Base-by-base conservation (phyloP, 1,284 basidiomycete genomes). In the Trichosporon sp. region DNA sequence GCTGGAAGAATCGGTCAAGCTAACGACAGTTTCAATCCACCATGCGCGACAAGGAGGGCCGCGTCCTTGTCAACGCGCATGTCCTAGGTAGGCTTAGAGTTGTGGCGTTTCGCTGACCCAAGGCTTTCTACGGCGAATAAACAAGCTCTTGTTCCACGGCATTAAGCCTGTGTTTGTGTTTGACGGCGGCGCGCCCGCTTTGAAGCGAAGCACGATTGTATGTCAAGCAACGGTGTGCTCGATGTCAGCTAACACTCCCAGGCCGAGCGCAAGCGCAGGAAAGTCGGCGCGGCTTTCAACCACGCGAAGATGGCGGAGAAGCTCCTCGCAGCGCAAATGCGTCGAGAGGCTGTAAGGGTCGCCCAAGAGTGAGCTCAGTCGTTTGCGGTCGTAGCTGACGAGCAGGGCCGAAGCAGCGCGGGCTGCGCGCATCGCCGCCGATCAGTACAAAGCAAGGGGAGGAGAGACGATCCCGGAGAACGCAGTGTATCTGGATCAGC, bases 161-260 rank as follows among this genome's bases (percentile, higher is more conserved):
- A 95, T 98, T 79, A 95, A 92, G 80, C 95, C 95, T 0, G 94
- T 98, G 27, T 98, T 98, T 78, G 94, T 98, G 8, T 98, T 98
- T 78, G 95, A 98, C 82, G 95, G 95, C 35, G 95, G 93, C 29
- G 95, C 95, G 0, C 95, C 95, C 1, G 87, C 85, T 2, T 82
- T 98, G 75, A 98, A 98, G 85, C 87, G 90, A 76, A 86, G 87
- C 63, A 98, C 95, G 1, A 90, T 98, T 73, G 94, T 94, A 74
- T 70, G 90, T 84, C 38, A 8, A n/a, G 21, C 13, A n/a, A 4
- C 12, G 9, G 5, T n/a, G 1, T 44, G 68, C 6, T 35, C 13
- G n/a, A 12, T 7, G 9, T 0, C 2, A 7, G 13, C 62, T 67
- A 13, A 66, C 47, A 9, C 5, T 2, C 31, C 0, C 69, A 96